Evolutionary conservation across 371 early-diverging fungal species (phyloP).

Genomic region (Entomophthora muscae): DNA sequence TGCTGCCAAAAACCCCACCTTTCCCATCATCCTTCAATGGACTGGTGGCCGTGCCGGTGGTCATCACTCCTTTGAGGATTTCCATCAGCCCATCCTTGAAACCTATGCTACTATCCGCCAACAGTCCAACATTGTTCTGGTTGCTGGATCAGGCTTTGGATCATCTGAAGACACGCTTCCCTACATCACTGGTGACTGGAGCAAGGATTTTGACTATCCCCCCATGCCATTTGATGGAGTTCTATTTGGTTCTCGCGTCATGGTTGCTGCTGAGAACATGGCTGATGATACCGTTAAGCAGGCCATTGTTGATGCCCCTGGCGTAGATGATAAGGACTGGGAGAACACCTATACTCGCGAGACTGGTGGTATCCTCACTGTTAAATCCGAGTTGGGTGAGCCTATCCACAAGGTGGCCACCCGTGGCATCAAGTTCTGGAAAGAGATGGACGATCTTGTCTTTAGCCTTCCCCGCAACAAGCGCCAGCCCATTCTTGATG

Average conservation of each 20-base stretch:
- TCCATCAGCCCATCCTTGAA: conserved; percentile 83
- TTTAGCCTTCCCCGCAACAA: conserved; percentile 78
- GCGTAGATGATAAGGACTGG: conserved; percentile 77
- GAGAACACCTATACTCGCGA: conserved; percentile 83
- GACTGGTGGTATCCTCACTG: conserved; percentile 82
- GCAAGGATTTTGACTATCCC: conserved; percentile 58
- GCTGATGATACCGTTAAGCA: conserved; percentile 75
- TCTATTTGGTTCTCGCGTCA: conserved; percentile 84
- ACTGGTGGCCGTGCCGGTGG: conserved; percentile 95
- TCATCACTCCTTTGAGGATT: conserved; percentile 92
- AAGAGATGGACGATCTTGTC: conserved; percentile 85
- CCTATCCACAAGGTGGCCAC: conserved; percentile 95
- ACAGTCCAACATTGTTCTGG: conserved; percentile 67
- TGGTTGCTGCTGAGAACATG: conserved; percentile 83
- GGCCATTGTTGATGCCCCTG: conserved; percentile 76
- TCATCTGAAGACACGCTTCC: conserved; percentile 80
- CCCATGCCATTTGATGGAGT: conserved; percentile 96
- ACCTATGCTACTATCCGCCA: conserved; percentile 83
- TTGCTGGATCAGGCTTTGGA: conserved; percentile 87
- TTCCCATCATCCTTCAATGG: conserved; percentile 90
- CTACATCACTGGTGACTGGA: conserved; percentile 91
- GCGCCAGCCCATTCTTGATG: conserved; percentile 54
- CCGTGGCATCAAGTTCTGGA: conserved; percentile 84
- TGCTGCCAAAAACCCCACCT: conserved; percentile 72
- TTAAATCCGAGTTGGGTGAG: conserved; percentile 87